phyloP scores from a whole-genome alignment of 805 yeast genomes.

The Ogataea ganodermae region DNA sequence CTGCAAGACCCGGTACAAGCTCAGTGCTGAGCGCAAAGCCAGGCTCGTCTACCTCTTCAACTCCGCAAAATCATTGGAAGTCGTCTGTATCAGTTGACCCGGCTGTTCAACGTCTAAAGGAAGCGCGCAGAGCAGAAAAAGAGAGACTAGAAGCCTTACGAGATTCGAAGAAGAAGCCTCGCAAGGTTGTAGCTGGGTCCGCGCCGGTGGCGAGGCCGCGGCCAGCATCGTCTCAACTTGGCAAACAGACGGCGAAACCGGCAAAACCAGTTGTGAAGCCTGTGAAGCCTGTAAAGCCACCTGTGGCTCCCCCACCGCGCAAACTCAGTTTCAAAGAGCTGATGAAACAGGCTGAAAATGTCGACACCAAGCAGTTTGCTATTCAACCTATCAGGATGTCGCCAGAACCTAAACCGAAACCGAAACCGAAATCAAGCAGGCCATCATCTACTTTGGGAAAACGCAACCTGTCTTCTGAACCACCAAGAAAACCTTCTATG shows the following conservation, averaged over 20 bases:
- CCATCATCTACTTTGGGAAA: neutral
- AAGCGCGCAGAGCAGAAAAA: constrained; percentile 59
- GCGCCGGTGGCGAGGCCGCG: constrained; percentile 5
- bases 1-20: neutral
- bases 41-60: neutral
- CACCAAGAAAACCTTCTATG: neutral
- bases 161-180: constrained; percentile 21
- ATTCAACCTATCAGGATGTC: constrained; percentile 24
- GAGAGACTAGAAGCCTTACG: constrained; percentile 41
- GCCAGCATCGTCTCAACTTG: constrained; percentile 12
- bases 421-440: neutral
- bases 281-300: constrained; percentile 3
- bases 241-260: constrained; percentile 14
- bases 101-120: constrained; percentile 69
- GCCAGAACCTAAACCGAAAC: constrained; percentile 8
- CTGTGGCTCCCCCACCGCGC: constrained; percentile 8
- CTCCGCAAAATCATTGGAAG: neutral
- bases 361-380: constrained; percentile 52
- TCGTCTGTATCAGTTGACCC: constrained; percentile 49
- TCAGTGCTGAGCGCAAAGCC: neutral
- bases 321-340: constrained; percentile 65
- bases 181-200: constrained; percentile 7
- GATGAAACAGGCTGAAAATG: constrained; percentile 65
- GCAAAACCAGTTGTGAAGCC: constrained; percentile 6
- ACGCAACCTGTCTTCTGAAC: neutral